phyloP scores from a whole-genome alignment of 192 early-diverging fungal genomes.

The Podila verticillata region DNA sequence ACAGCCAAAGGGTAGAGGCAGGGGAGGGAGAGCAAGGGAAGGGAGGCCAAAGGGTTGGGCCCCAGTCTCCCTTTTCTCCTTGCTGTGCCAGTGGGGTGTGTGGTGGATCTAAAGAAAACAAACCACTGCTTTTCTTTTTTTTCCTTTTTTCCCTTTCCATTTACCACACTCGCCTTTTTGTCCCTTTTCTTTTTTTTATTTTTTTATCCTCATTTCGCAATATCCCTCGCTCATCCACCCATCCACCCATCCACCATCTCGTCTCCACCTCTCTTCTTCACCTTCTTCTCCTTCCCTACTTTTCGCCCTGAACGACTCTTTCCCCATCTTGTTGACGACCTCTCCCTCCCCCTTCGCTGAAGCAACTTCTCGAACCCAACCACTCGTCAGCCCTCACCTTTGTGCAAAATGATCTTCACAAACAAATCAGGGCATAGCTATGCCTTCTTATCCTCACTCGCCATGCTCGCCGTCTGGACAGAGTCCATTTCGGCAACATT shows the following conservation, averaged over 20 bases:
- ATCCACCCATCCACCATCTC: background rate
- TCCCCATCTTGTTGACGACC: no score
- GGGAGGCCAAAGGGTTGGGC: no score
- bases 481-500: conserved; percentile 7
- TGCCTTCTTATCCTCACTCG: background rate
- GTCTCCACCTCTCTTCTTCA: background rate
- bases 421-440: background rate
- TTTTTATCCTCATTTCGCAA: no score
- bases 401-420: background rate
- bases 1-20: no score
- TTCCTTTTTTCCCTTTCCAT: background rate
- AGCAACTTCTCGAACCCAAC: background rate
- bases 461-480: background rate
- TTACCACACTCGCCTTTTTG: background rate
- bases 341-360: no score
- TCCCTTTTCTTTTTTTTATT: no score
- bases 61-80: no score
- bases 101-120: background rate
- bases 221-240: background rate
- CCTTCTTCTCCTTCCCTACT: background rate
- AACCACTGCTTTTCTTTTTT: background rate
- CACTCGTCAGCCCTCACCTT: background rate
- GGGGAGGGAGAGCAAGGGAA: no score
- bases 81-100: background rate
- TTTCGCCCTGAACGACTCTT: background rate